Conservation (phyloP, 2,329 filamentous ascomycete species). For the Esteya vermicola region DNA sequence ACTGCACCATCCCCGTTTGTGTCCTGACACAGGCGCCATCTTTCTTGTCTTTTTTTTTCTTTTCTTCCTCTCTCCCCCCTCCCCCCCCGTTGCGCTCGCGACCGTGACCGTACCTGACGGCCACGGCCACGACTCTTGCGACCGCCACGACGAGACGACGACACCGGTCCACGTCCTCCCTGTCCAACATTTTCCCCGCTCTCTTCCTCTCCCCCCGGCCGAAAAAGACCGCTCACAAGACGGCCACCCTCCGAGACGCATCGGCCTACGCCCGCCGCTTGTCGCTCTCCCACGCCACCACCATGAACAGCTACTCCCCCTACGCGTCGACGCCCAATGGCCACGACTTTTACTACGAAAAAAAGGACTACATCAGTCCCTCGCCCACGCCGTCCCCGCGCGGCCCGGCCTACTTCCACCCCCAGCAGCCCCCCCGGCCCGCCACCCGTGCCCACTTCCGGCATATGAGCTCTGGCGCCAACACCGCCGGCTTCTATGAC, state of each 20-base stretch:
- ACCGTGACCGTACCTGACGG: slow-evolving; percentile 11
- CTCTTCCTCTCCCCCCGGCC: slow-evolving; percentile 10
- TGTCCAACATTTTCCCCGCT: slow-evolving; percentile 8
- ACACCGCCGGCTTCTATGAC: slow-evolving; percentile 21
- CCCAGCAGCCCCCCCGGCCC: slow-evolving; percentile 25
- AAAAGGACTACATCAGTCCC: slow-evolving; percentile 34
- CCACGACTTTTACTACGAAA: slow-evolving; percentile 34
- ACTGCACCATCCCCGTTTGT: slow-evolving; percentile 28
- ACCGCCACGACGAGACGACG: slow-evolving; percentile 10
- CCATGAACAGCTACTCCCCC: slow-evolving; percentile 28
- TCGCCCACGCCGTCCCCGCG: slow-evolving; percentile 44
- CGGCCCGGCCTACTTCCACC: slow-evolving; percentile 29
- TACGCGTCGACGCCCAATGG: slow-evolving; percentile 34
- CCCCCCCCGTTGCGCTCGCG: slow-evolving; percentile 5
- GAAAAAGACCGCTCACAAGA: slow-evolving; percentile 6
- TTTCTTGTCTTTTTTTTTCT: background rate
- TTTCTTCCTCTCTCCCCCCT: too few relatives aligned
- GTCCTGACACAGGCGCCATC: slow-evolving; percentile 32
- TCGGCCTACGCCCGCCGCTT: background rate
- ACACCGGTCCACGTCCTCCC: slow-evolving; percentile 9
- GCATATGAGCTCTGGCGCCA: slow-evolving; percentile 25
- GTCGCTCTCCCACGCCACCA: slow-evolving; percentile 15
- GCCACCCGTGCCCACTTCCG: slow-evolving; percentile 38
- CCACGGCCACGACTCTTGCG: slow-evolving; percentile 10
- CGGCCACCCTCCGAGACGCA: background rate